A percentile compares a stretch with the other conserved stretches of the same genome.
These are phyloP conservation scores for Hansenula lynferdii DNA, from an alignment of 1,139 yeast genomes.

Conservation along the genomic window DNA sequence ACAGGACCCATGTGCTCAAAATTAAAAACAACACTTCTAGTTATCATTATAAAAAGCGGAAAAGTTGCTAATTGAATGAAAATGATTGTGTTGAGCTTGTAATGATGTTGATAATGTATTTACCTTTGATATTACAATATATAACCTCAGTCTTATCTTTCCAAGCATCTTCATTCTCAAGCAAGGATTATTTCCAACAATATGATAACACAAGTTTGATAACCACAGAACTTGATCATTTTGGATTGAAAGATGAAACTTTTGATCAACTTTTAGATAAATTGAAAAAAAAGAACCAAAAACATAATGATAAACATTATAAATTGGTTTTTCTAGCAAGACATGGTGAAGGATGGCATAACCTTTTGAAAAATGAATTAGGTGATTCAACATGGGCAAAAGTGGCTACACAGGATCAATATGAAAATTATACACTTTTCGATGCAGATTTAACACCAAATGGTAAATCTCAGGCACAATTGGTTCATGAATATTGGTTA, in stretches of 20 bases:
- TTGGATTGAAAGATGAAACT: slow-evolving; percentile 37
- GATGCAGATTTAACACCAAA: slow-evolving; percentile 41
- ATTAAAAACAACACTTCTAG: too few species aligned
- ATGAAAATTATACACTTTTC: slow-evolving; percentile 11
- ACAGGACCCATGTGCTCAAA: too few species aligned
- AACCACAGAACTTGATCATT: slow-evolving; percentile 22
- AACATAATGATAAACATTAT: slow-evolving; percentile 35
- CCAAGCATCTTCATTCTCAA: neutral
- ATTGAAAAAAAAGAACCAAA: slow-evolving; percentile 35
- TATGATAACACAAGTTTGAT: neutral
- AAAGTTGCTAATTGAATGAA: too few species aligned
- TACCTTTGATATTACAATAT: too few species aligned
- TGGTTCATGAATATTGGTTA: slow-evolving; percentile 27
- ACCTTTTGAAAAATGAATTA: slow-evolving; percentile 24
- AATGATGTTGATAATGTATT: too few species aligned
- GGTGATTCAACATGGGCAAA: slow-evolving; percentile 49
- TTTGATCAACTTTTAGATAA: slow-evolving; percentile 39
- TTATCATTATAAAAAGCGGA: too few species aligned
- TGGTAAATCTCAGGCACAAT: slow-evolving; percentile 39
- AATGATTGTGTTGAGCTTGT: too few species aligned
- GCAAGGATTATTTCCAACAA: neutral
- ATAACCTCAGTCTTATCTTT: too few species aligned
- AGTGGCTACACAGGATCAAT: slow-evolving; percentile 39
- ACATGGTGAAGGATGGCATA: slow-evolving; percentile 72
- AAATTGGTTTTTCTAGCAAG: slow-evolving; percentile 57